Percentiles rank a stretch among this genome's conserved stretches.
These are phyloP conservation scores for Coemansia sp. DNA, from an alignment of 192 early-diverging fungal genomes.

Conservation along the genomic window DNA sequence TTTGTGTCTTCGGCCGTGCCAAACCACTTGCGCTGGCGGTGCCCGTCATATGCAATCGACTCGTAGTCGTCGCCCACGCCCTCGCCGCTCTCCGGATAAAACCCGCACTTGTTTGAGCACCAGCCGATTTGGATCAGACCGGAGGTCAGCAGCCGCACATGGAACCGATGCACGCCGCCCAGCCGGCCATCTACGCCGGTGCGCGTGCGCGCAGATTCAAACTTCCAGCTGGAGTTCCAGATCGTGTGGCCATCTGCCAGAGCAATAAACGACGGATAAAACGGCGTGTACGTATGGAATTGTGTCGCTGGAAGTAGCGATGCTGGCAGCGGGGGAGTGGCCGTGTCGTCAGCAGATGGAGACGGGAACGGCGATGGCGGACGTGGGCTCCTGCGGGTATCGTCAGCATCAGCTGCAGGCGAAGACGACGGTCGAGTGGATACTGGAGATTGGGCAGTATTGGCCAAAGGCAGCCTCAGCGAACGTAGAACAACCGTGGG, in stretches of 20 bases:
- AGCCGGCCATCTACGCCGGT: slow-evolving; percentile 34
- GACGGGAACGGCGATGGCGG: slow-evolving; percentile 33
- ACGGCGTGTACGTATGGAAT: slow-evolving; percentile 32
- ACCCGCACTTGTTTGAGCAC: slow-evolving; percentile 44
- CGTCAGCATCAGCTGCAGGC: background rate
- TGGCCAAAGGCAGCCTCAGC: background rate
- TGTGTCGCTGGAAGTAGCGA: background rate
- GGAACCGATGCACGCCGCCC: slow-evolving; percentile 46
- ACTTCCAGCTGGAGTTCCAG: slow-evolving; percentile 49
- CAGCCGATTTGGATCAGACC: slow-evolving; percentile 50
- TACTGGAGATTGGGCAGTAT: background rate
- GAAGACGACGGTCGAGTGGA: background rate
- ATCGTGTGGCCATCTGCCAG: slow-evolving; percentile 41
- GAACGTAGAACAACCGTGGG: background rate
- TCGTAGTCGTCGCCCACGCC: slow-evolving; percentile 52
- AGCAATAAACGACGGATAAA: slow-evolving; percentile 24
- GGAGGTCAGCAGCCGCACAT: slow-evolving; percentile 35
- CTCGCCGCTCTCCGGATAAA: slow-evolving; percentile 48
- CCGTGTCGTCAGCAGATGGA: slow-evolving; percentile 12
- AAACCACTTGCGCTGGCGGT: slow-evolving; percentile 41
- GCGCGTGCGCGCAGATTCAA: slow-evolving; percentile 39
- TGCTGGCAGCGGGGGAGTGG: background rate
- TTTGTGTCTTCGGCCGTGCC: slow-evolving; percentile 28
- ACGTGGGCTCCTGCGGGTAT: background rate
- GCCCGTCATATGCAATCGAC: slow-evolving; percentile 47